Percentiles rank a stretch among this genome's conserved stretches.
Conservation (phyloP, 805 yeast species). For the Metschnikowia amazonensis region DNA sequence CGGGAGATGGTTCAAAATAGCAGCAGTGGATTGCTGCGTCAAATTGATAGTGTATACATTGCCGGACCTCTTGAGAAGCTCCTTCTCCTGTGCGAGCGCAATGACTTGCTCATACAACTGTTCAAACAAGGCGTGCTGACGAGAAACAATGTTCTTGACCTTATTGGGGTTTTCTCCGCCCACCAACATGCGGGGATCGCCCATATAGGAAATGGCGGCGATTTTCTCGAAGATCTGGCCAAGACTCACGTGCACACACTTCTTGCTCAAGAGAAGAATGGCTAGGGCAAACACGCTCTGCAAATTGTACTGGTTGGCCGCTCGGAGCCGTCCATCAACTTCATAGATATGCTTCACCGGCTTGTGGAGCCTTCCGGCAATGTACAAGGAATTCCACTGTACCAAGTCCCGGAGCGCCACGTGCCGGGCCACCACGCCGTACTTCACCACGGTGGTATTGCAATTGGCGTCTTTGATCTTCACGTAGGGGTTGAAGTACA, state of each 20-base stretch:
- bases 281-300: constrained; percentile 73
- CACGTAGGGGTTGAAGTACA: constrained; percentile 90
- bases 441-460: constrained; percentile 53
- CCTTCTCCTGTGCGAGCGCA: constrained; percentile 10
- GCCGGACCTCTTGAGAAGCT: background rate
- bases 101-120: constrained; percentile 68
- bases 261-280: constrained; percentile 53
- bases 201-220: constrained; percentile 78
- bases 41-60: background rate
- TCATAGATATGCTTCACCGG: constrained; percentile 78
- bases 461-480: constrained; percentile 44
- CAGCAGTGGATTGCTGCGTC: constrained; percentile 3
- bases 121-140: constrained; percentile 68
- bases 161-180: constrained; percentile 93
- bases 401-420: constrained; percentile 62
- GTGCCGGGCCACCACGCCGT: constrained; percentile 75
- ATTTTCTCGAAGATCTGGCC: constrained; percentile 63
- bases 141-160: constrained; percentile 75
- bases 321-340: constrained; percentile 47
- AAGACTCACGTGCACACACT: constrained; percentile 27
- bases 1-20: constrained; percentile 12
- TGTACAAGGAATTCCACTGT: constrained; percentile 82
- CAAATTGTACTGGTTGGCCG: constrained; percentile 72
- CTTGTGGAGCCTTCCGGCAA: constrained; percentile 92
- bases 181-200: constrained; percentile 81